Conservation (phyloP, 768 basidiomycete species). For the Rhodotorula paludigena region DNA sequence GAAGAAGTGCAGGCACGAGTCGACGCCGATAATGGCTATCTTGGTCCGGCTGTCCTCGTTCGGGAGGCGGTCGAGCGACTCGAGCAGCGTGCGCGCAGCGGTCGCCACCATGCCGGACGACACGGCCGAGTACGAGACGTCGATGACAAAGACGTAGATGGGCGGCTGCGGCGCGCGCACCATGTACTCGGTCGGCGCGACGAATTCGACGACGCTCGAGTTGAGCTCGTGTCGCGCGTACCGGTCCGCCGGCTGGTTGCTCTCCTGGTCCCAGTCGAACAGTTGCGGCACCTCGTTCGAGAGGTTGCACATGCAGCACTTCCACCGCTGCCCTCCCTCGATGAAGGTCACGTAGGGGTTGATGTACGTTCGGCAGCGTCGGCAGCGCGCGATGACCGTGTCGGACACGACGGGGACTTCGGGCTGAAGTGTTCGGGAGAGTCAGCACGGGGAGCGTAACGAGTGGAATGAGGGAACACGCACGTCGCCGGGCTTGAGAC, state of each 20-base stretch:
- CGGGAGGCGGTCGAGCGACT: conserved; percentile 89
- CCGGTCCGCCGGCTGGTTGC: conserved; percentile 88
- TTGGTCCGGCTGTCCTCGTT: conserved; percentile 91
- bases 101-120: conserved; percentile 98
- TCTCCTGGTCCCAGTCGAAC: conserved; percentile 95
- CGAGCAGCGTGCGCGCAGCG: conserved; percentile 90
- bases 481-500: conserved; percentile 64
- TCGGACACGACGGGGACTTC: conserved; percentile 85
- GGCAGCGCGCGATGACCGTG: conserved; percentile 90
- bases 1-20: conserved; percentile 92
- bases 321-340: conserved; percentile 97
- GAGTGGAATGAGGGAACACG: conserved; percentile 8
- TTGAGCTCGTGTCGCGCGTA: conserved; percentile 93
- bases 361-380: conserved; percentile 93
- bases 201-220: conserved; percentile 87
- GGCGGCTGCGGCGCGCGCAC: conserved; percentile 93
- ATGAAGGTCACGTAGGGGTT: conserved; percentile 97
- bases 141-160: conserved; percentile 93
- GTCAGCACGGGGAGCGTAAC: neutral
- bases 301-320: conserved; percentile 98
- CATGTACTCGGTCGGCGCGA: conserved; percentile 99
- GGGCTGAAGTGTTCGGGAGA: conserved; percentile 54
- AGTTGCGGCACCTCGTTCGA: conserved; percentile 96
- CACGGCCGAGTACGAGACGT: conserved; percentile 86
- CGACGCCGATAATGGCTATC: conserved; percentile 85